Evolutionary conservation across 2,329 filamentous ascomycete genomes (phyloP).

Genomic region (Nothomitra cinnamomea): DNA sequence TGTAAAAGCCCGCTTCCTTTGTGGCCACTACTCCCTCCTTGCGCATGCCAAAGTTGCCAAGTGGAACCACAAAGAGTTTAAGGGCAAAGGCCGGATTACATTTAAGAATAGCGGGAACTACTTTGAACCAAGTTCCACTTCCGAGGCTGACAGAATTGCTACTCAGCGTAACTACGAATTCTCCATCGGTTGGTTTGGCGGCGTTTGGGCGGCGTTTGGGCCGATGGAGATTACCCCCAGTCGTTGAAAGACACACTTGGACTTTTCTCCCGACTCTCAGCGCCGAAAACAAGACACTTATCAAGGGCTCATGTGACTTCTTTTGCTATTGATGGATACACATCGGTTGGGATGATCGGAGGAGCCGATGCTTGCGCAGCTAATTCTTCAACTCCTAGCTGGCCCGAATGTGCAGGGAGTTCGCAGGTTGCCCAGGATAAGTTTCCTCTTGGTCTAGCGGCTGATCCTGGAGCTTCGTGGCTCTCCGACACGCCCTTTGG

Average conservation of each 20-base stretch:
- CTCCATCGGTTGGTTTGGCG: conserved; percentile 28
- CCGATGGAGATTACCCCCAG: conserved; percentile 26
- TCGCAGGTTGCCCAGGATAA: conserved; percentile 20
- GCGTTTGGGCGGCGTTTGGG: conserved; percentile 31
- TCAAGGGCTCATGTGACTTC: conserved; percentile 28
- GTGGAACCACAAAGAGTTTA: conserved; percentile 29
- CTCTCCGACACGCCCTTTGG: conserved; percentile 23
- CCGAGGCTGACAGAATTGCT: conserved; percentile 20
- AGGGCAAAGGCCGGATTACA: conserved; percentile 24
- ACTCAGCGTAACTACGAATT: conserved; percentile 25
- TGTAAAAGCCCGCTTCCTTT: conserved; percentile 24
- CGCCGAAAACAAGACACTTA: conserved; percentile 22
- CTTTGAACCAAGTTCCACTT: conserved; percentile 22
- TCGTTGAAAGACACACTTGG: conserved; percentile 24
- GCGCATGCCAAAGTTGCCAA: conserved; percentile 27
- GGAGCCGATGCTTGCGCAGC: conserved; percentile 23
- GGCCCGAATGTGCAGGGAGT: conserved; percentile 25
- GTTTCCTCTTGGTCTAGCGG: conserved; percentile 28
- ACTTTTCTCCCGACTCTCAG: conserved; percentile 23
- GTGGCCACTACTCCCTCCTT: conserved; percentile 26
- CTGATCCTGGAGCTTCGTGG: conserved; percentile 25
- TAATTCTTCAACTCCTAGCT: conserved; percentile 24
- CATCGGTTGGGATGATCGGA: conserved; percentile 16
- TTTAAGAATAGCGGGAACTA: conserved; percentile 28
- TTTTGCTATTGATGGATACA: conserved; percentile 25